Conservation (phyloP, 2,329 filamentous ascomycete genomes). For the Cercospora sesami region DNA sequence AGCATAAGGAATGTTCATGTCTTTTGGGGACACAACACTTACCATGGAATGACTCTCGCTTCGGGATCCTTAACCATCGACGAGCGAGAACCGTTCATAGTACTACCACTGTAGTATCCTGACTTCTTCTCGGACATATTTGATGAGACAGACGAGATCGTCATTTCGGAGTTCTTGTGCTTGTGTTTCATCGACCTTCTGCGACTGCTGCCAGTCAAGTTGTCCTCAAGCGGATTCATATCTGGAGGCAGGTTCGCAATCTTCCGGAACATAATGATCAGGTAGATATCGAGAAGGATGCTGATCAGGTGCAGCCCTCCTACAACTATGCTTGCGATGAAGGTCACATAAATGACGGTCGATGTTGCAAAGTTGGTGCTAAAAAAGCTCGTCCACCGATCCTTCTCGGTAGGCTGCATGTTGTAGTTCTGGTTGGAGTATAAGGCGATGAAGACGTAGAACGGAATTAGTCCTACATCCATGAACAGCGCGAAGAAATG, state of each 20-base stretch:
- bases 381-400: constrained; percentile 70
- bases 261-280: constrained; percentile 76
- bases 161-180: constrained; percentile 64
- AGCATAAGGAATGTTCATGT: neutral
- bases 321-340: constrained; percentile 64
- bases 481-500: constrained; percentile 77
- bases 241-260: constrained; percentile 84
- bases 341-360: constrained; percentile 63
- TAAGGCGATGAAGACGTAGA: constrained; percentile 61
- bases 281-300: constrained; percentile 69
- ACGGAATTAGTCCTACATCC: constrained; percentile 66
- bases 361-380: constrained; percentile 55
- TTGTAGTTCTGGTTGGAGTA: constrained; percentile 55
- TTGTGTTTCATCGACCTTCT: constrained; percentile 63
- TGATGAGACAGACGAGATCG: constrained; percentile 37
- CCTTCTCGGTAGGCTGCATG: constrained; percentile 45
- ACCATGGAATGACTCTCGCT: constrained; percentile 66
- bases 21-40: neutral
- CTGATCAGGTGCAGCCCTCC: constrained; percentile 71
- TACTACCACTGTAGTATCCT: constrained; percentile 50
- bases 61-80: constrained; percentile 46
- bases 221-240: constrained; percentile 89
- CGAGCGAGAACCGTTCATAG: constrained; percentile 42
- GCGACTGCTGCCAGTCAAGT: constrained; percentile 67
- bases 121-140: constrained; percentile 59